These are phyloP conservation scores for Myxozyma udenii DNA, from an alignment of 805 yeast species.

Conservation along the genomic window DNA sequence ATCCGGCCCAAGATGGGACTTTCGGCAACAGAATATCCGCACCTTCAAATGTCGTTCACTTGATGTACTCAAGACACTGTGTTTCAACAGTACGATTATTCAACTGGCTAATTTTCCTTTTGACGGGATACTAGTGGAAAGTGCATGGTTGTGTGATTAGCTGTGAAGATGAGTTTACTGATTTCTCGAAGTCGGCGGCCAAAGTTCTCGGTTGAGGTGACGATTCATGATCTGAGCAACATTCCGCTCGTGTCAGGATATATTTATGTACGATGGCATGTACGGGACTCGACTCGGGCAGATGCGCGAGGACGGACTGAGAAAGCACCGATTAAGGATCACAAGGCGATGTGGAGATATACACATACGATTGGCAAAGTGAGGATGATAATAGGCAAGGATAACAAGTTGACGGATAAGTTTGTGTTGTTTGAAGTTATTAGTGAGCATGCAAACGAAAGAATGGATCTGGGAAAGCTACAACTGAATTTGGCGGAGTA, in stretches of 20 bases:
- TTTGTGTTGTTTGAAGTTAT: conserved; percentile 45
- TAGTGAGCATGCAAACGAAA: conserved; percentile 43
- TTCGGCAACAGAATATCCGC: no score
- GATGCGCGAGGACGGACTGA: conserved; percentile 49
- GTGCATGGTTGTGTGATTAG: no score
- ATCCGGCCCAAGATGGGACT: no score
- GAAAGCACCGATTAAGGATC: conserved; percentile 47
- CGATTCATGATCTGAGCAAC: conserved; percentile 70
- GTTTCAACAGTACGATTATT: no score
- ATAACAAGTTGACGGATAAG: conserved; percentile 40
- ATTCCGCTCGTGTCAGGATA: conserved; percentile 75
- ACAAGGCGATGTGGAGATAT: conserved; percentile 52
- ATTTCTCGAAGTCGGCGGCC: conserved; percentile 41
- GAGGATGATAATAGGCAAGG: conserved; percentile 44
- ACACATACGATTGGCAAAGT: conserved; percentile 40
- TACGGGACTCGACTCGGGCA: conserved; percentile 51
- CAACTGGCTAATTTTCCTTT: no score
- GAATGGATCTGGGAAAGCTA: conserved; percentile 60
- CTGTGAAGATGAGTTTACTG: conserved; percentile 21
- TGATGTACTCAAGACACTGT: no score
- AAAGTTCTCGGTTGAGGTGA: conserved; percentile 58
- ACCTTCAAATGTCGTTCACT: no score
- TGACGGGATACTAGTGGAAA: no score
- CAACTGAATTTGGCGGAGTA: conserved; percentile 71
- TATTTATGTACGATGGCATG: conserved; percentile 61